These are phyloP conservation scores for Nakaseomyces nivariensis DNA, from an alignment of 1,139 yeast species.

Conservation along the genomic window DNA sequence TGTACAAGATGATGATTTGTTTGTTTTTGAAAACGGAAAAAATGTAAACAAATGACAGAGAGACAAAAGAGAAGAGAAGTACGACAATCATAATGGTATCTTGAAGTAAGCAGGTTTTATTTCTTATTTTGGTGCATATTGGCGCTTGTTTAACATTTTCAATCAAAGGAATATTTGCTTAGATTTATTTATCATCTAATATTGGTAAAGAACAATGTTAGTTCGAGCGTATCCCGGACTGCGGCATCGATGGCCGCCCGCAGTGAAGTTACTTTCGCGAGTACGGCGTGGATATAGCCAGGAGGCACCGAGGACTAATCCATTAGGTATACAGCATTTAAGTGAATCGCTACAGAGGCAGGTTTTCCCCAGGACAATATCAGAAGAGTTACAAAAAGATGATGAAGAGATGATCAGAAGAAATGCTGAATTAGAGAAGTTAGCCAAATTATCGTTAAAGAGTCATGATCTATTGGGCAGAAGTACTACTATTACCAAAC, in stretches of 20 bases:
- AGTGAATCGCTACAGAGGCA: constrained; percentile 49
- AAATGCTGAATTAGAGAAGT: constrained; percentile 36
- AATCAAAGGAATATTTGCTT: too few species aligned
- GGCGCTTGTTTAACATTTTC: too few species aligned
- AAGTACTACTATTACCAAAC: constrained; percentile 53
- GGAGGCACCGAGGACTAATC: constrained; percentile 51
- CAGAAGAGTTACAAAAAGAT: not conserved
- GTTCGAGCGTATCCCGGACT: not conserved
- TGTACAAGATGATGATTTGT: too few species aligned
- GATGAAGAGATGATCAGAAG: constrained; percentile 13
- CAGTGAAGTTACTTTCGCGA: constrained; percentile 1
- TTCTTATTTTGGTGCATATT: too few species aligned
- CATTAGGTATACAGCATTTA: constrained; percentile 62
- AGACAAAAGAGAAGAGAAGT: too few species aligned
- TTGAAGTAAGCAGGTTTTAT: too few species aligned
- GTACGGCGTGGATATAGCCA: not conserved
- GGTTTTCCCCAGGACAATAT: constrained; percentile 37
- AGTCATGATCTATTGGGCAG: constrained; percentile 69
- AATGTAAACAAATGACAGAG: too few species aligned
- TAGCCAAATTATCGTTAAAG: constrained; percentile 53
- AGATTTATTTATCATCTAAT: too few species aligned
- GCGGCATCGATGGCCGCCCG: constrained; percentile 1
- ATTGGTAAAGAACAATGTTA: not conserved
- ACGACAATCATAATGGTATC: too few species aligned
- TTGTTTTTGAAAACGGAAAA: too few species aligned